These are phyloP conservation scores for Diplodia mutila DNA, from an alignment of 2,329 filamentous ascomycete species.

Conservation along the genomic window DNA sequence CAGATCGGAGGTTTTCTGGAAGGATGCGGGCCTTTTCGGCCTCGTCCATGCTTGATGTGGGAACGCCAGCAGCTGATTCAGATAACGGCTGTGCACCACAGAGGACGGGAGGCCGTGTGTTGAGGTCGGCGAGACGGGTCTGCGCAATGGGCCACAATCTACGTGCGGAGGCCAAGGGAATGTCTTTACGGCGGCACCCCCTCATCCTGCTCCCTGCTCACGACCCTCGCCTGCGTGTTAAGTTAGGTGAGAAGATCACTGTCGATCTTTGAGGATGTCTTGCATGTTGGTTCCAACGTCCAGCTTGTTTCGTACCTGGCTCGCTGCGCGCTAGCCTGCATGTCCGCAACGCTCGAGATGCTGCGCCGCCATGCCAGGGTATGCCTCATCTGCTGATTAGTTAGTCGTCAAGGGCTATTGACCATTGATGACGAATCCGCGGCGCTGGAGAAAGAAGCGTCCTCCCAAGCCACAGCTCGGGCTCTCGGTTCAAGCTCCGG, in stretches of 20 bases:
- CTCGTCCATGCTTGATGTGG: not conserved
- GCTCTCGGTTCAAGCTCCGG: not conserved
- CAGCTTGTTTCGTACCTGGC: not conserved
- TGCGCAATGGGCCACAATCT: not conserved
- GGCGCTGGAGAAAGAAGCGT: not conserved
- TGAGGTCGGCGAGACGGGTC: not conserved
- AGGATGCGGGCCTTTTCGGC: not conserved
- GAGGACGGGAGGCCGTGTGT: not conserved
- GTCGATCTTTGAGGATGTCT: slow-evolving; percentile 14
- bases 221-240: not conserved
- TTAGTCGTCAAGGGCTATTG: not conserved
- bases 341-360: not conserved
- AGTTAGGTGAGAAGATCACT: not conserved
- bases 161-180: slow-evolving; percentile 2
- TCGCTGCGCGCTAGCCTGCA: not conserved
- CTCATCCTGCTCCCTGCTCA: too few relatives aligned
- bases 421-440: not conserved
- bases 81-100: not conserved
- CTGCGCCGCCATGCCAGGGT: not conserved
- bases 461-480: too few relatives aligned
- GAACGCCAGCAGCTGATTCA: not conserved
- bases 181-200: not conserved
- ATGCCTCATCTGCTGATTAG: not conserved
- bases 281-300: slow-evolving; percentile 8
- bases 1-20: not conserved